Evolutionary conservation across 805 yeast species (phyloP).

Genomic region (Monosporozyma siamensis): DNA sequence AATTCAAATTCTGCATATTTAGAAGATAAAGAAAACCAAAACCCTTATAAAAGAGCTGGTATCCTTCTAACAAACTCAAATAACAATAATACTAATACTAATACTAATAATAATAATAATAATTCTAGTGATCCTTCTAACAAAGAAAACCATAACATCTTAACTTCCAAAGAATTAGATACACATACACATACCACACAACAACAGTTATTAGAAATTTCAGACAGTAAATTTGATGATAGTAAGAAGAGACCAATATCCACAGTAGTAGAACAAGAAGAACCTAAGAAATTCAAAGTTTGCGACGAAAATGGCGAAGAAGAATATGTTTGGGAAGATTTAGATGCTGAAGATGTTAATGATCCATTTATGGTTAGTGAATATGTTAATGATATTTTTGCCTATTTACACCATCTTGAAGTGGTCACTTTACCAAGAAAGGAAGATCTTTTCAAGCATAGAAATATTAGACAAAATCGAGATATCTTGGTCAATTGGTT

Average conservation of each 20-base stretch:
- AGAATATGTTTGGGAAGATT: conserved; percentile 54
- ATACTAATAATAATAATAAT: too few relatives aligned
- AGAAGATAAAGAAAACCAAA: conserved; percentile 24
- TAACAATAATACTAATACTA: not conserved
- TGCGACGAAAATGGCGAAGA: conserved; percentile 26
- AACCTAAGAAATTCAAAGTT: conserved; percentile 29
- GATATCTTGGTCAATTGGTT: conserved; percentile 91
- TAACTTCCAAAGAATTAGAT: conserved; percentile 1
- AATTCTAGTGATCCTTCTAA: not conserved
- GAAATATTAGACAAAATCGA: conserved; percentile 41
- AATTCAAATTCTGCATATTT: conserved; percentile 2
- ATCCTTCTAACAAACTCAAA: conserved; percentile 3
- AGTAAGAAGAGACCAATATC: conserved; percentile 30
- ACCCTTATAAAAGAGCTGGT: conserved; percentile 13
- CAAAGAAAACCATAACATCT: conserved; percentile 4
- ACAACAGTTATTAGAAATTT: too few relatives aligned
- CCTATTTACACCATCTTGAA: conserved; percentile 66
- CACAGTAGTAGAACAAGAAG: conserved; percentile 27
- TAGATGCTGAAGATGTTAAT: conserved; percentile 69
- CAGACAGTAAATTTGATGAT: conserved; percentile 12
- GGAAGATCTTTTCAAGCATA: conserved; percentile 32
- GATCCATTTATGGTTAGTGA: conserved; percentile 91
- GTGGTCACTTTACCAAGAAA: conserved; percentile 54
- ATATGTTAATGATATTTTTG: conserved; percentile 80
- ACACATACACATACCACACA: too few relatives aligned